phyloP scores from a whole-genome alignment of 805 yeast genomes.

The Metschnikowia noctiluminum region DNA sequence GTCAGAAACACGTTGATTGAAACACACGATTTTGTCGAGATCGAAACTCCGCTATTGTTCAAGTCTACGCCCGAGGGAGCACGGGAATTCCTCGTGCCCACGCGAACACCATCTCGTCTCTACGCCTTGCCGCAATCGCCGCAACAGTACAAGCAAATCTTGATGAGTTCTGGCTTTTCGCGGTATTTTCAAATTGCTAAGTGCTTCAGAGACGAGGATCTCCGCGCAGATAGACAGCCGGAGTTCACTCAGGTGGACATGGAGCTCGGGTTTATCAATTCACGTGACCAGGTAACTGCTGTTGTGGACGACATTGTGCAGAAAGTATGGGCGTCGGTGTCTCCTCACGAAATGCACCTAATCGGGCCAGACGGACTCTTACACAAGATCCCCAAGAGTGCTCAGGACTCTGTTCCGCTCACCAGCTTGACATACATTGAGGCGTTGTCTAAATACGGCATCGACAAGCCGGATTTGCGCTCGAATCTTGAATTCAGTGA shows the following conservation, averaged over 20 bases:
- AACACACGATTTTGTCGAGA: slow-evolving; percentile 58
- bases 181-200: slow-evolving; percentile 87
- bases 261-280: slow-evolving; percentile 82
- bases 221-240: slow-evolving; percentile 93
- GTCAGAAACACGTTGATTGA: slow-evolving; percentile 41
- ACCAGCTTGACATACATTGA: slow-evolving; percentile 58
- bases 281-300: slow-evolving; percentile 58
- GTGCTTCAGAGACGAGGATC: slow-evolving; percentile 95
- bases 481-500: slow-evolving; percentile 50
- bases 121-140: slow-evolving; percentile 98
- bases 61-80: slow-evolving; percentile 99
- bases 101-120: slow-evolving; percentile 57
- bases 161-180: slow-evolving; percentile 91
- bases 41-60: slow-evolving; percentile 90
- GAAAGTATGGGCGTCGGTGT: slow-evolving; percentile 52
- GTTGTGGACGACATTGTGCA: slow-evolving; percentile 59
- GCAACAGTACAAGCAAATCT: slow-evolving; percentile 91
- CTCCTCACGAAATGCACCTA: slow-evolving; percentile 36
- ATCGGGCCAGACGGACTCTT: slow-evolving; percentile 31
- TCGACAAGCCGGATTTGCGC: slow-evolving; percentile 92
- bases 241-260: slow-evolving; percentile 97
- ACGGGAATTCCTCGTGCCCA: slow-evolving; percentile 90
- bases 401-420: slow-evolving; percentile 9
- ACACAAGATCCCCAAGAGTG: slow-evolving; percentile 14
- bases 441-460: slow-evolving; percentile 74